phyloP scores from a whole-genome alignment of 1,284 basidiomycete species.

The Peniophora sp. region DNA sequence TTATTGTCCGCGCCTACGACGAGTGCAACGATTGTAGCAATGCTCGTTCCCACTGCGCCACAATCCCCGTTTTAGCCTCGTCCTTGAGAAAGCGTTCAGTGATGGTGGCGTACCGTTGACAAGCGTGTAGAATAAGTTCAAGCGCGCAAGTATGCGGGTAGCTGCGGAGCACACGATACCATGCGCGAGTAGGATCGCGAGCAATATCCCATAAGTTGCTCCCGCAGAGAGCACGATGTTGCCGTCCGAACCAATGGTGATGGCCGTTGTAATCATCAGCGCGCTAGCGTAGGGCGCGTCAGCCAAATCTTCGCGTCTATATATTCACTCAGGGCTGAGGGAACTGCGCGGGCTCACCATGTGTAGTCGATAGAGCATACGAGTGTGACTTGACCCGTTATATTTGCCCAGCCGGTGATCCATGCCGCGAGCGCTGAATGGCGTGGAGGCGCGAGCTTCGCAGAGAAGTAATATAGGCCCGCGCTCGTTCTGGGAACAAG shows the following conservation, averaged over 20 bases:
- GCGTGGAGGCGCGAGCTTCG: conserved; percentile 54
- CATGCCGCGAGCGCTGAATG: conserved; percentile 60
- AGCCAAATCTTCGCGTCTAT: background rate
- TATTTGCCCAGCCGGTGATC: conserved; percentile 67
- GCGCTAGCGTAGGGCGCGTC: conserved; percentile 31
- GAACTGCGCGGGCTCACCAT: conserved; percentile 28
- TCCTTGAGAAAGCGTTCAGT: conserved; percentile 3
- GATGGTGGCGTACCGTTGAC: conserved; percentile 38
- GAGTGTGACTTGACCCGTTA: conserved; percentile 52
- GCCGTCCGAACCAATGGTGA: conserved; percentile 53
- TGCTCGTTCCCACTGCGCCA: conserved; percentile 43
- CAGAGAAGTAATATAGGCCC: conserved; percentile 68
- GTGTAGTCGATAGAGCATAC: conserved; percentile 73
- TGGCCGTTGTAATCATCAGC: conserved; percentile 70
- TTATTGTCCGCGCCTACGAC: conserved; percentile 47
- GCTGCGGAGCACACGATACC: conserved; percentile 66
- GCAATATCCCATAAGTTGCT: conserved; percentile 58
- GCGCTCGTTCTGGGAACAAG: conserved; percentile 47
- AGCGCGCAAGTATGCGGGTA: conserved; percentile 53
- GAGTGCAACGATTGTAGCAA: conserved; percentile 53
- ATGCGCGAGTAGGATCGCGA: conserved; percentile 54
- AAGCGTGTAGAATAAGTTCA: conserved; percentile 62
- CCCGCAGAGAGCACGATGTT: conserved; percentile 42
- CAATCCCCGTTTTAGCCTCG: too few relatives aligned
- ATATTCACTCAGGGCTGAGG: background rate